These are phyloP conservation scores for Termitomyces titanicus DNA, from an alignment of 768 basidiomycete genomes.

Conservation along the genomic window DNA sequence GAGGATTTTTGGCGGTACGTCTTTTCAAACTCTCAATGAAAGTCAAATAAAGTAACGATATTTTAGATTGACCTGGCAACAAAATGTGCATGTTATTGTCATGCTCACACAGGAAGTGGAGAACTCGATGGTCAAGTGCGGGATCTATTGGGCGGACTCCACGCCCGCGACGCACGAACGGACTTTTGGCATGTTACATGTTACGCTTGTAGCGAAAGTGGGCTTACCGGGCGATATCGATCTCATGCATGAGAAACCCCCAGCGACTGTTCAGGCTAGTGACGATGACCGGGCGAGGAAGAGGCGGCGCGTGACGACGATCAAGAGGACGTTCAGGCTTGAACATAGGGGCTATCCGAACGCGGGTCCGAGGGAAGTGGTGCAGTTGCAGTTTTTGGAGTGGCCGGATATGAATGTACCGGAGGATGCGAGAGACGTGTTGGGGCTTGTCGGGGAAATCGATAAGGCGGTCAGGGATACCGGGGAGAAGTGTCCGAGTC, in stretches of 20 bases:
- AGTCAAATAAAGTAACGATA: not conserved
- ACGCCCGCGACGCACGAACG: constrained; percentile 1
- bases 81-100: constrained; percentile 90
- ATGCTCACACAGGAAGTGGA: constrained; percentile 96
- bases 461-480: constrained; percentile 40
- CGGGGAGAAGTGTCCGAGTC: constrained; percentile 12
- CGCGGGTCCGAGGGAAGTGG: constrained; percentile 59
- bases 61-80: constrained; percentile 83
- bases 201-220: constrained; percentile 42
- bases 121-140: constrained; percentile 86
- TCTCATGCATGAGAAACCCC: constrained; percentile 6
- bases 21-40: not conserved
- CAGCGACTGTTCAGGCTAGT: not conserved
- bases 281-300: not conserved
- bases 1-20: constrained; percentile 93
- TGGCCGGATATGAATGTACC: constrained; percentile 99
- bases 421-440: constrained; percentile 69
- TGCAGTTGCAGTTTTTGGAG: constrained; percentile 88
- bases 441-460: constrained; percentile 74
- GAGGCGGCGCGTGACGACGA: constrained; percentile 21
- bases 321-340: constrained; percentile 68
- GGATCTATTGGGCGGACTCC: constrained; percentile 78
- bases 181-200: constrained; percentile 65
- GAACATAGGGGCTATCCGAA: constrained; percentile 58
- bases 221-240: constrained; percentile 19